Evolutionary conservation across 2,329 filamentous ascomycete genomes (phyloP), one percentile per base, ranked within the genome.

Genomic region (Teratosphaeria destructans): DNA sequence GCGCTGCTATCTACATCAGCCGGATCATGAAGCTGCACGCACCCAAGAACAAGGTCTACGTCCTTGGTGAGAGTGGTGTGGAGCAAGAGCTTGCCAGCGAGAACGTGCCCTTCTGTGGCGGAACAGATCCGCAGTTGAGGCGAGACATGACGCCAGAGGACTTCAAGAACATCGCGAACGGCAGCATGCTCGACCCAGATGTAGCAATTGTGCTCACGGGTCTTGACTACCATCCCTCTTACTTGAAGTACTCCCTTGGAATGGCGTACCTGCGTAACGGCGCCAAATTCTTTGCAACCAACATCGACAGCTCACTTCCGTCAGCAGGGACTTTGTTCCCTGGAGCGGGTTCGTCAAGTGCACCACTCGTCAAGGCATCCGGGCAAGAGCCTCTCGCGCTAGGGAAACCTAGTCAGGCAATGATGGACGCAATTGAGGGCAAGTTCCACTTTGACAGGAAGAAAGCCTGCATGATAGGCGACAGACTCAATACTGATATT

Each of bases 391-490:
- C 94, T 0, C 75, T 90, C 35, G 85, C 89, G 3, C 77, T 97
- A 49, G 94, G 94, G 0, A 99, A 99, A 77, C 94, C 94, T 3
- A 96, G 90, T 72, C 91, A 96, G 78, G 93, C 93, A 3, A 99
- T 99, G 94, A 96, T 99, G 93, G 93, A 97, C 73, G 91, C 94
- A 3, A 88, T 99, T 60, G 93, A 97, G 78, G 93, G 93, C 60
- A 96, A 95, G 75, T 96, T 97, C 74, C 82, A 88, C 66, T 87
- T 99, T 58, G 86, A 97, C 73, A 83, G 92, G 43, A 83, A 81
- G 61, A 85, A 85, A 66, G 89, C 94, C 0, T 97, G 94, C 76
- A 99, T 99, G 94, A 83, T 99, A 52, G 94, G 94, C 6, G 94
- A 99, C 74, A 82, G 94, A 34, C 78, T 96, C 64, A 89, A 97